phyloP scores from a whole-genome alignment of 345 rosid species.

The Passiflora organensis region DNA sequence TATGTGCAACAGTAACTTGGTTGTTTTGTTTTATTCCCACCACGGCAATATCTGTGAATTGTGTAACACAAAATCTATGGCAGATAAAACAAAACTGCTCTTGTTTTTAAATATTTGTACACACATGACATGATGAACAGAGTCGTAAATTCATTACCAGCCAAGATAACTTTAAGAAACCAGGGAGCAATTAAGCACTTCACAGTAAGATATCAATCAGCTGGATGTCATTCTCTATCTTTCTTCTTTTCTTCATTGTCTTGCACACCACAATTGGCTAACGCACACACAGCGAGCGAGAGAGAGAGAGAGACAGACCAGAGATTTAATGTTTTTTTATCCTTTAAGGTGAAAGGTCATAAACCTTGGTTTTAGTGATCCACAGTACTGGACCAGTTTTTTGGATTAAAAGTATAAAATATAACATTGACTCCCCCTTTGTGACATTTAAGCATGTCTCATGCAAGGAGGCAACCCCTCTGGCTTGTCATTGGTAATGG shows the following conservation, averaged over 20 bases:
- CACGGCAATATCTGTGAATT: neutral
- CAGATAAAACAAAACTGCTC: conserved; percentile 1
- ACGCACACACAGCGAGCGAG: neutral
- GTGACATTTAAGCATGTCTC: conserved; percentile 39
- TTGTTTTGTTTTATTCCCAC: neutral
- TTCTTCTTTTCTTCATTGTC: neutral
- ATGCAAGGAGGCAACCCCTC: conserved; percentile 43
- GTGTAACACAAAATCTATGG: neutral
- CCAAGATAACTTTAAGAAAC: neutral
- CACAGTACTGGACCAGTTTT: neutral
- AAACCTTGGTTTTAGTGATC: conserved; percentile 5
- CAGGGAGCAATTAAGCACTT: neutral
- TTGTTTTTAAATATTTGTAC: neutral
- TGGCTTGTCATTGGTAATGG: conserved; percentile 26
- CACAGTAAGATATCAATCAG: neutral
- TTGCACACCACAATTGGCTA: neutral
- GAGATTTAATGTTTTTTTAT: neutral
- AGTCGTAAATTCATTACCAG: neutral
- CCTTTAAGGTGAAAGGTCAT: neutral
- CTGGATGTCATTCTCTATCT: too few relatives aligned
- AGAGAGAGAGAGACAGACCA: too few relatives aligned
- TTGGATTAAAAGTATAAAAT: neutral
- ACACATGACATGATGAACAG: too few relatives aligned
- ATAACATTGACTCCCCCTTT: conserved; percentile 12
- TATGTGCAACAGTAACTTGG: neutral